Evolutionary conservation across 2,329 filamentous ascomycete species (phyloP), one percentile per base, ranked within the genome.

Genomic region (Colletotrichum somersetense): DNA sequence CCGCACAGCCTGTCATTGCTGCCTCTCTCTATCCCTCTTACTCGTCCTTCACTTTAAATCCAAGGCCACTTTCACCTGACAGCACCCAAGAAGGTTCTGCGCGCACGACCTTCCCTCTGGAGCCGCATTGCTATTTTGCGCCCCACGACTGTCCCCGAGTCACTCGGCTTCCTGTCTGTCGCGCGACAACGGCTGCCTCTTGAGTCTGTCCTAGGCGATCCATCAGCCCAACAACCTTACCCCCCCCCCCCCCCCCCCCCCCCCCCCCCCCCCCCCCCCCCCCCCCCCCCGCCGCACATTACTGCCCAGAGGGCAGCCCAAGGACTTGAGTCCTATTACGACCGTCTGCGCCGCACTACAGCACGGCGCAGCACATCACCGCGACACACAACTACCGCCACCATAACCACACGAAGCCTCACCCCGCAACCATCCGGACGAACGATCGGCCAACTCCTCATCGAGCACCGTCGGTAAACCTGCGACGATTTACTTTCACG

Each of bases 341-440:
- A n/a, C n/a, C n/a, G n/a, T n/a, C n/a, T n/a, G n/a, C n/a, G n/a
- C n/a, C n/a, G n/a, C n/a, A n/a, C n/a, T n/a, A n/a, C n/a, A n/a
- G n/a, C n/a, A n/a, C n/a, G 52, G 46, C 59, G 44, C 20, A 57
- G 33, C 44, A 46, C 44, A 20, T 46, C 18, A 66, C 52, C 26
- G 12, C 26, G 30, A 30, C 52, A 56, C 53, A 56, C 20, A 57
- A 57, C n/a, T 7, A 57, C 35, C n/a, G 38, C 53, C 40, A 55
- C 46, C 42, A 44, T 14, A 18, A 44, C 42, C 42, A 66, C 53
- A 52, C 71, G 50, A 71, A 61, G 55, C 71, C 67, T 62, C 67
- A 69, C 65, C 66, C 69, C 59, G 69, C 69, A 35, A 55, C 56
- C 53, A 38, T 26, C 71, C 61, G 62, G 56, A 61, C 62, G 20